Evolutionary conservation across 306 rosid genomes (phyloP), one percentile per base, ranked within the genome.

Genomic region (Gillenia trifoliata): DNA sequence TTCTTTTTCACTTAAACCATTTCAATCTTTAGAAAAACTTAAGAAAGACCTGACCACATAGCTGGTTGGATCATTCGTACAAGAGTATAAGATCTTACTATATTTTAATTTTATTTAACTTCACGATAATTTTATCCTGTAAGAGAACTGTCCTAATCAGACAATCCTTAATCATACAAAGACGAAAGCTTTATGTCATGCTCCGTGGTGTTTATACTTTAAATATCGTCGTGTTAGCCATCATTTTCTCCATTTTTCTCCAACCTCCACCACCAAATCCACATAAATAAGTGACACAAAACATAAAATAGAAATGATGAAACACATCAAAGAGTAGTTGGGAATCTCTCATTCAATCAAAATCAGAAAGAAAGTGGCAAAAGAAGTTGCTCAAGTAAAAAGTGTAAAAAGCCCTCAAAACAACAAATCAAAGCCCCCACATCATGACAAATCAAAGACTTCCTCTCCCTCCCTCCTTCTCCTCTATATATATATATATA

Each of bases 111-210:
- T 13, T 47, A 47, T 20, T 47, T 47, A 47, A 16, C 4, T 0
- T 47, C 2, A 47, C 8, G 3, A 6, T 16, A 47, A 5, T 47
- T 1, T 0, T 2, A 47, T 47, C 52, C 6, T 15, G 4, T 16
- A 12, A 4, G 15, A 47, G 6, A 16, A 15, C 2, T 47, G 3
- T 47, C 8, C 0, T 15, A 8, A 16, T 16, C 8, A 4, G 8
- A 4, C 1, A 45, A 15, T 1, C 3, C 33, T 68, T 75, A 79
- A 86, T 82, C 72, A 81, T 79, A 74, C 43, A 26, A 71, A 75
- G 71, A 62, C 15, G 2, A 16, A 47, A 66, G 61, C 86, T 79
- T 81, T 78, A 75, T 73, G 86, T 82, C 83, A 76, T 10, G 57
- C 9, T 38, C 9, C 41, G 9, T 8, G 11, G 8, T 38, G 41